phyloP scores from a whole-genome alignment of 2,329 filamentous ascomycete species.

The Scorias spongiosa region DNA sequence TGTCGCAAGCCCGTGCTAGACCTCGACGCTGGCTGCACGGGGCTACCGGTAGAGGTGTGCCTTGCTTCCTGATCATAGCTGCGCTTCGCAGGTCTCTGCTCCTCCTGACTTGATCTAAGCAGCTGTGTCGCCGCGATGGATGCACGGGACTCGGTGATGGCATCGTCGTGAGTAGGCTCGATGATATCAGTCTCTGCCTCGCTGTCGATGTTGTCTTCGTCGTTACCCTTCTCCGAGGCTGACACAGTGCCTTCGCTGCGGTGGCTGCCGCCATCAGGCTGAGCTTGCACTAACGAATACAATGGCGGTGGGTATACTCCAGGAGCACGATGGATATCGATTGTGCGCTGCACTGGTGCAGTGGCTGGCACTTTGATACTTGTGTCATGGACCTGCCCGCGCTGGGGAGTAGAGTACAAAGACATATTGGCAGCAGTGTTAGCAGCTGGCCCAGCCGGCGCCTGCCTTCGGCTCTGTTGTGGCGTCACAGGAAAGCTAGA shows the following conservation, averaged over 20 bases:
- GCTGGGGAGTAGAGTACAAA: conserved; percentile 10
- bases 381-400: conserved; percentile 7
- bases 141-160: conserved; percentile 59
- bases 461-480: conserved; percentile 32
- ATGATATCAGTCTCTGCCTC: conserved; percentile 47
- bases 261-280: conserved; percentile 4
- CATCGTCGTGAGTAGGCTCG: conserved; percentile 25
- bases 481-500: conserved; percentile 75
- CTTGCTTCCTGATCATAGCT: not conserved
- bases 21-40: conserved; percentile 12
- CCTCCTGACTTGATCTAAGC: conserved; percentile 30
- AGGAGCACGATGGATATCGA: conserved; percentile 25
- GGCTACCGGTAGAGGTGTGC: conserved; percentile 6
- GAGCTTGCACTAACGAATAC: conserved; percentile 1
- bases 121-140: conserved; percentile 61
- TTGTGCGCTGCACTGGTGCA: conserved; percentile 31
- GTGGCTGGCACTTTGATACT: conserved; percentile 27
- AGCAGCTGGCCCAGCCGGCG: conserved; percentile 34
- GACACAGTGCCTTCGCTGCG: conserved; percentile 56
- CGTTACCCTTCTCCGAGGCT: conserved; percentile 32
- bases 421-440: not conserved
- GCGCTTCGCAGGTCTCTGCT: conserved; percentile 20
- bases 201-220: conserved; percentile 36
- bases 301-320: conserved; percentile 4
- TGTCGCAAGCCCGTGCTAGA: conserved; percentile 31